A percentile compares a stretch with the other conserved stretches of the same genome.
Evolutionary conservation across 2,329 filamentous ascomycete genomes (phyloP).

Genomic region (Chaetomium globosum): DNA sequence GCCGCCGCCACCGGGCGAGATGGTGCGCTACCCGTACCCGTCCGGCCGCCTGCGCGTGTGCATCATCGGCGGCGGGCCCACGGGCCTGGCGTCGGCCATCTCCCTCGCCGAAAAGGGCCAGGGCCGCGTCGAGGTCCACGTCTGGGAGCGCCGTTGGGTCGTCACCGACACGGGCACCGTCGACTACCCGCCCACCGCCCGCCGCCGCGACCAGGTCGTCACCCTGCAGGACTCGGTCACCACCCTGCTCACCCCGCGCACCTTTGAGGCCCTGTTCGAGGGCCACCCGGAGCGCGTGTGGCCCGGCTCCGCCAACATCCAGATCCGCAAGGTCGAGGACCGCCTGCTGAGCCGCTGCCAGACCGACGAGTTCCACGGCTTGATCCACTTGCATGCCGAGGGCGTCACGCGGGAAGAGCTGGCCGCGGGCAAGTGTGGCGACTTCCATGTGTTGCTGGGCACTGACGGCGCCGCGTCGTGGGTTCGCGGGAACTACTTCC

Average conservation of each 20-base stretch:
- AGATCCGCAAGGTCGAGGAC: constrained; percentile 47
- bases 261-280: constrained; percentile 41
- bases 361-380: constrained; percentile 39
- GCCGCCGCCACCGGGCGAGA: constrained; percentile 34
- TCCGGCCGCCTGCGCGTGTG: constrained; percentile 39
- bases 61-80: constrained; percentile 43
- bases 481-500: constrained; percentile 43
- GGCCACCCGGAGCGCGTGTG: constrained; percentile 43
- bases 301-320: constrained; percentile 45
- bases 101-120: constrained; percentile 42
- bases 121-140: constrained; percentile 42
- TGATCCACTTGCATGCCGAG: constrained; percentile 43
- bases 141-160: constrained; percentile 44
- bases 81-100: constrained; percentile 42
- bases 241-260: constrained; percentile 37
- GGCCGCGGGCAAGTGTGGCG: constrained; percentile 38
- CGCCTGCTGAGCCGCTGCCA: constrained; percentile 43
- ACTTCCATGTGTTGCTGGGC: constrained; percentile 45
- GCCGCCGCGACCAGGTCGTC: constrained; percentile 44
- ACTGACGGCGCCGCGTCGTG: constrained; percentile 45
- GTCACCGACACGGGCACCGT: constrained; percentile 33
- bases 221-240: constrained; percentile 45
- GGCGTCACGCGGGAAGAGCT: constrained; percentile 40
- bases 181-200: constrained; percentile 40
- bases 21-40: constrained; percentile 38